Conservation (phyloP, 352 stramenopile genomes). For the Globisporangium orthogonon region DNA sequence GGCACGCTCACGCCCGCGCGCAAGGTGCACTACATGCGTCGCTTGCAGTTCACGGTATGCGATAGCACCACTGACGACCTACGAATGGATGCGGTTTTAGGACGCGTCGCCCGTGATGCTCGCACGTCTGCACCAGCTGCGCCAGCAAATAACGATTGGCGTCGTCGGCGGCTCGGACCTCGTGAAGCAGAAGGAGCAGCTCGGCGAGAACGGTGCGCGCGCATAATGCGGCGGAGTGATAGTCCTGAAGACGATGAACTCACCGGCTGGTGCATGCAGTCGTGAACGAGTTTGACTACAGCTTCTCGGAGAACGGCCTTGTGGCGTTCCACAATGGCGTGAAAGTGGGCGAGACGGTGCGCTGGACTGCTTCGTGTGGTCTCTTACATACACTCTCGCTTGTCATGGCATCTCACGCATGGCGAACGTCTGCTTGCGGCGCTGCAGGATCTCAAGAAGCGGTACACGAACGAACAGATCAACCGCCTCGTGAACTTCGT, state of each 20-base stretch:
- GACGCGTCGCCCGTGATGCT: constrained; percentile 91
- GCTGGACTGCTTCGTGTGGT: background rate
- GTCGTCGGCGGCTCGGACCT: constrained; percentile 98
- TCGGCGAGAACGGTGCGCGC: constrained; percentile 88
- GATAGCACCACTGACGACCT: background rate
- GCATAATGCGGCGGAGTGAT: background rate
- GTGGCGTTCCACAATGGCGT: constrained; percentile 96
- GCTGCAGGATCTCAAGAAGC: constrained; percentile 86
- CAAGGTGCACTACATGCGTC: constrained; percentile 37
- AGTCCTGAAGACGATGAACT: background rate
- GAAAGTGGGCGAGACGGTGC: constrained; percentile 85
- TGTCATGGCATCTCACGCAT: no score
- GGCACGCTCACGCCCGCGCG: constrained; percentile 95
- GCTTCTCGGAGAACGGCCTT: constrained; percentile 98
- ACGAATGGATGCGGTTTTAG: constrained; percentile 11
- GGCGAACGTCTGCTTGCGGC: background rate
- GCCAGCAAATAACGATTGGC: constrained; percentile 93
- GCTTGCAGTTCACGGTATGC: background rate
- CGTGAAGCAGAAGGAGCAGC: constrained; percentile 98
- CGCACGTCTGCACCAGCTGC: constrained; percentile 91
- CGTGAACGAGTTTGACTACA: constrained; percentile 96
- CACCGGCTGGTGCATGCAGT: constrained; percentile 37
- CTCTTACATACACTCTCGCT: background rate
- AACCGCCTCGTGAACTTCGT: constrained; percentile 97
- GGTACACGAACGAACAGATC: constrained; percentile 96